phyloP scores from a whole-genome alignment of 352 stramenopile species.

The Plasmopara viticola region DNA sequence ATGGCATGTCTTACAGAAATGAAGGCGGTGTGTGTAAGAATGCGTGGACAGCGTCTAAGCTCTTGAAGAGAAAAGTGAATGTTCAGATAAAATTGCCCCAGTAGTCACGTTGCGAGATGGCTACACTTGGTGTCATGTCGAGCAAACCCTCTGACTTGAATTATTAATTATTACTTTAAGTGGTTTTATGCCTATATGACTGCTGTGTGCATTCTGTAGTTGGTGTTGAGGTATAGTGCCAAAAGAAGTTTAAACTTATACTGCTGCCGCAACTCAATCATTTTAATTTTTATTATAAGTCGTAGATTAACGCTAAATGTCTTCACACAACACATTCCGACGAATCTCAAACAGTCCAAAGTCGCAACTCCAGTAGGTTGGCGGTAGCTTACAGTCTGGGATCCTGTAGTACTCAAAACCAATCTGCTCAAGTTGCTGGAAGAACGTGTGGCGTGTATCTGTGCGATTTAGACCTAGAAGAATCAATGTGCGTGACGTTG shows the following conservation, averaged over 20 bases:
- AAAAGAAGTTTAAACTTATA: too few relatives aligned
- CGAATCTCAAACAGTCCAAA: constrained; percentile 78
- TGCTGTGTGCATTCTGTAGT: too few relatives aligned
- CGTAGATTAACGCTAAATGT: too few relatives aligned
- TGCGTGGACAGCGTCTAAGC: too few relatives aligned
- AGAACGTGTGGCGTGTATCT: constrained; percentile 62
- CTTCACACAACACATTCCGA: not conserved
- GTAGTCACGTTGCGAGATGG: constrained; percentile 15
- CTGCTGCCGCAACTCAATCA: too few relatives aligned
- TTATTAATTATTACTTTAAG: not conserved
- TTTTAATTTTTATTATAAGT: too few relatives aligned
- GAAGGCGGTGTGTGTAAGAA: too few relatives aligned
- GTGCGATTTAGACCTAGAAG: constrained; percentile 69
- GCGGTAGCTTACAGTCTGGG: constrained; percentile 43
- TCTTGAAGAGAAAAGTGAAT: constrained; percentile 19
- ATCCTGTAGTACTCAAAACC: constrained; percentile 85
- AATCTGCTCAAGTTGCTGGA: constrained; percentile 53
- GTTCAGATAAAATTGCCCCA: constrained; percentile 6
- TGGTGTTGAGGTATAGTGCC: too few relatives aligned
- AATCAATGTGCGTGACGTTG: constrained; percentile 39
- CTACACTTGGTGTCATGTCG: constrained; percentile 5
- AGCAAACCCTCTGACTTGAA: not conserved
- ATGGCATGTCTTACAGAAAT: not conserved
- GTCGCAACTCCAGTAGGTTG: constrained; percentile 61
- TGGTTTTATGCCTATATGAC: too few relatives aligned